These are phyloP conservation scores for Halenospora varia DNA, from an alignment of 495 filamentous ascomycete genomes.

Conservation along the genomic window DNA sequence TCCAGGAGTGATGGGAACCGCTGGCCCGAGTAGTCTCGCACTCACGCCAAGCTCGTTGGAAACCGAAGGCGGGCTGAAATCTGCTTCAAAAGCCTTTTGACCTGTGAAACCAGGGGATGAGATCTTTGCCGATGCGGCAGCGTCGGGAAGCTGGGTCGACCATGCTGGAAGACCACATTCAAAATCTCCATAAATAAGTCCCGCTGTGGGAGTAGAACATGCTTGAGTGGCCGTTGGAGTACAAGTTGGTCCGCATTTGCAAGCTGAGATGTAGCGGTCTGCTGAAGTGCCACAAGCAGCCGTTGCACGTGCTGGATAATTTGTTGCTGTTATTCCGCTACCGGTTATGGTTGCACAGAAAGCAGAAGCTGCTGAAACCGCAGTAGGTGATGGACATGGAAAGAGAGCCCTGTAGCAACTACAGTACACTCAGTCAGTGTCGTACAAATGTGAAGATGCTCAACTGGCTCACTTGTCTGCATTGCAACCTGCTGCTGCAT, in stretches of 20 bases:
- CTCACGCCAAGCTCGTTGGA: background rate
- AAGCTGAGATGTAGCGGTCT: conserved; percentile 23
- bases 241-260: conserved; percentile 20
- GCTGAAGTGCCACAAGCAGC: conserved; percentile 16
- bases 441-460: no score
- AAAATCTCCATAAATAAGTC: background rate
- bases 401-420: conserved; percentile 26
- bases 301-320: conserved; percentile 22
- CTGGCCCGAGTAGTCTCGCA: background rate
- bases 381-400: conserved; percentile 17
- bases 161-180: background rate
- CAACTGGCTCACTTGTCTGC: no score
- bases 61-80: background rate
- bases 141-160: background rate
- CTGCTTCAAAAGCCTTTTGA: background rate
- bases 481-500: no score
- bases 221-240: background rate
- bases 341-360: conserved; percentile 24
- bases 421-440: no score
- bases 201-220: background rate
- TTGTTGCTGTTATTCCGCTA: conserved; percentile 17
- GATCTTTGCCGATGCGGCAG: background rate
- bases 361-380: conserved; percentile 14
- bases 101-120: background rate
- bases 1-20: background rate